phyloP scores from a whole-genome alignment of 768 basidiomycete species.

The Tephrocybe sp. region DNA sequence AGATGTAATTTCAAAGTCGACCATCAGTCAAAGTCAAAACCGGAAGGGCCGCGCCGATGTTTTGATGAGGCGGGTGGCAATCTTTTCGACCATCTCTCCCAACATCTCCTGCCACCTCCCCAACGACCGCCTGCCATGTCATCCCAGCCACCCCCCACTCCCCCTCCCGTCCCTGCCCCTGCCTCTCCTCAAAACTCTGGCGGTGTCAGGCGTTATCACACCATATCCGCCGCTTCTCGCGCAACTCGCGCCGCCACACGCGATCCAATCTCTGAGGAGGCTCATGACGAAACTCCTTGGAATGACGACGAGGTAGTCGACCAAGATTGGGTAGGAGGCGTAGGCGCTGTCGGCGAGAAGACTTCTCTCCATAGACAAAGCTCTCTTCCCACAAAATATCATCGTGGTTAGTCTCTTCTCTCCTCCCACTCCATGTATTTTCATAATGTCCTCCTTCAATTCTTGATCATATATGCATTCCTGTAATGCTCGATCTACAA shows the following conservation, averaged over 20 bases:
- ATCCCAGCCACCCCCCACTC: constrained; percentile 31
- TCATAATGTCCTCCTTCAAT: constrained; percentile 17
- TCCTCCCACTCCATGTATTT: constrained; percentile 1
- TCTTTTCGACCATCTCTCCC: constrained; percentile 16
- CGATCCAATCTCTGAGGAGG: constrained; percentile 67
- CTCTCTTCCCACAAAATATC: constrained; percentile 78
- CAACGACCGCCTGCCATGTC: constrained; percentile 25
- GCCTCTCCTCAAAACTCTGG: constrained; percentile 38
- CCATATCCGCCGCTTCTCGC: constrained; percentile 74
- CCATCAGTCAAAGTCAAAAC: not conserved
- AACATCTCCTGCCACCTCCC: constrained; percentile 3
- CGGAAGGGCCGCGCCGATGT: constrained; percentile 12
- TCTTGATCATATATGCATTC: constrained; percentile 20
- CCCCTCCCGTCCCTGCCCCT: constrained; percentile 39
- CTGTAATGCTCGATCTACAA: constrained; percentile 18
- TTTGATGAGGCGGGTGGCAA: constrained; percentile 10
- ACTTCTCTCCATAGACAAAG: constrained; percentile 75
- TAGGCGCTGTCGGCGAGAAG: constrained; percentile 84
- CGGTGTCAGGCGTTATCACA: constrained; percentile 78
- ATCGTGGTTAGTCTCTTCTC: constrained; percentile 52
- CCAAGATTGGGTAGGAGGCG: constrained; percentile 77
- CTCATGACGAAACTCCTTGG: constrained; percentile 52
- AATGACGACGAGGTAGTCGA: constrained; percentile 78
- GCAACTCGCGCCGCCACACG: constrained; percentile 57
- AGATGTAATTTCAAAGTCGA: not conserved